Base-by-base conservation (phyloP, 2,329 filamentous ascomycete species). In the Elsinoe perseae region DNA sequence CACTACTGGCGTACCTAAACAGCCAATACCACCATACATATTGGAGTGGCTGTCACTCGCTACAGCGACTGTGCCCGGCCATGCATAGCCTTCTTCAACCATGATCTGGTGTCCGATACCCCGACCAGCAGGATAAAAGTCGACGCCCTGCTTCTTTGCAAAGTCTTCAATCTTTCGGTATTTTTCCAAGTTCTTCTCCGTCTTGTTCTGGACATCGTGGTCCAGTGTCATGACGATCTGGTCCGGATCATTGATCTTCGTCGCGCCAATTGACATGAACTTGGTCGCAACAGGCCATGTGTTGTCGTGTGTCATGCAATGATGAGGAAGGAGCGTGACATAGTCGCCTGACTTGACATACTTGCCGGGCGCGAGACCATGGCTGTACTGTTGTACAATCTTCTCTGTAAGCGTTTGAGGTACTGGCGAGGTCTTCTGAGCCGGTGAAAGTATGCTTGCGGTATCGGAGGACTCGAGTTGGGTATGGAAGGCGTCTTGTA, bases 101-200 rank as follows among this genome's bases (percentile, higher is more conserved):
- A 93, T 90, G 63, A 92, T 85, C 70, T 96, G 92, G 69, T 96
- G 92, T 0, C 90, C 91, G 65, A 95, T 95, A 10, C 89, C 89
- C 43, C 82, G 72, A 1, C 87, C 88, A 0, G 88, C 85, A 1
- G 83, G 84, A 64, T 85, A 95, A 67, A 91, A 90, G 57, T 83
- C 77, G 0, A 95, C 79, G 1, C 86, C 87, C 58, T 96, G 88
- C 60, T 82, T 77, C 65, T 79, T 77, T 1, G 89, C 92, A 72
- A 97, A 95, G 60, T 83, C 79, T 67, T 93, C 83, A 54, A 96
- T 95, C 64, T 86, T 80, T 14, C 70, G 67, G 70, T 95, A 96
- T 66, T 96, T 96, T 64, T 85, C 83, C 40, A 95, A 69, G 65
- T 95, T 95, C 61, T 81, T 74, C 60, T 87, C 84, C 56, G 75